Base-by-base conservation (phyloP, 345 rosid species). In the Leavenworthia alabamica region DNA sequence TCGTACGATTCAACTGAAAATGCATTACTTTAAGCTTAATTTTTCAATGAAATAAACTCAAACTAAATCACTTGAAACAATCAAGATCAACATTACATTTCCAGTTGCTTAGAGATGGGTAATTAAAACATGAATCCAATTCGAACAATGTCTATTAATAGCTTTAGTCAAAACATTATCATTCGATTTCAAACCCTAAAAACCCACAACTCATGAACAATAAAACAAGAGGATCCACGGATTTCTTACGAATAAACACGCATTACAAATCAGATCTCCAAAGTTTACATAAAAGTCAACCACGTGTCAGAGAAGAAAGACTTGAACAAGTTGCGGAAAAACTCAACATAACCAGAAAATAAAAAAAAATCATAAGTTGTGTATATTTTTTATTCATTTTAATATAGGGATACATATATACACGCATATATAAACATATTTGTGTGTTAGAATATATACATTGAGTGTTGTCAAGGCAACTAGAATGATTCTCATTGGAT, bases 241-340 rank as follows among this genome's bases (percentile, higher is more conserved):
- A 37, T 23, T 36, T 8, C 62, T 24, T 11, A n/a, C 36, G 20
- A 13, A 8, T 56, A 12, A 56, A 55, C 8, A 46, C 10, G 17
- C 16, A 24, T 23, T 6, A 3, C 27, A 10, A 50, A 56, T 42
- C 56, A 62, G 56, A 11, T 59, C 43, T 10, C 3, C 5, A n/a
- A 23, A 45, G 14, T 7, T 57, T 24, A 50, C 60, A 55, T 39
- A 41, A 19, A 6, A 58, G 60, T 50, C 66, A 59, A 50, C 52
- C 11, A 59, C 14, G 1, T 28, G 65, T 57, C 48, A 62, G 59
- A 46, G 49, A 40, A 40, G 12, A 36, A 28, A 42, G 52, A 67
- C 50, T 56, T 46, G 22, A 20, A 20, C 22, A 20, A 20, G 22
- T 45, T 20, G 43, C 62, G 7, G 32, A 23, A 5, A 56, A 19